phyloP scores from a whole-genome alignment of 441 rosid species.

The Adansonia rubrostipa region DNA sequence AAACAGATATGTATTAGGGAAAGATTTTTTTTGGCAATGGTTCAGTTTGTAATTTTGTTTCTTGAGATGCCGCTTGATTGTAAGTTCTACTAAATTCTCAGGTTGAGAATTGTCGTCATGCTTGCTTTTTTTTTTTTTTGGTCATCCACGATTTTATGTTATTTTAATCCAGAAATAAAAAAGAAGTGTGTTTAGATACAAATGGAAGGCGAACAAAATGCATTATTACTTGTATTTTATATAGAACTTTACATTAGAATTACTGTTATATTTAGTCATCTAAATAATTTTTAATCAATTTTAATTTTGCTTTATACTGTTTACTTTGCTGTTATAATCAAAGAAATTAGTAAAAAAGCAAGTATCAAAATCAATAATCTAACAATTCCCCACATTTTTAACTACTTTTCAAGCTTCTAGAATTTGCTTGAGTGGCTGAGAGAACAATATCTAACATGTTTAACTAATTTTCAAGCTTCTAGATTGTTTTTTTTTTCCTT shows the following conservation, averaged over 20 bases:
- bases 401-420: conserved; percentile 6
- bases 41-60: conserved; percentile 6
- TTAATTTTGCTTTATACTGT: neutral
- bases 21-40: neutral
- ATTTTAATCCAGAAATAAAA: neutral
- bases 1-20: neutral
- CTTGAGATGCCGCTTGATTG: neutral
- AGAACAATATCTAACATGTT: neutral
- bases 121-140: neutral
- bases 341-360: neutral
- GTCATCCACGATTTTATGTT: neutral
- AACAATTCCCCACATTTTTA: neutral
- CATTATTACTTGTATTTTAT: neutral
- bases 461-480: neutral
- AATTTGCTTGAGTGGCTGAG: neutral
- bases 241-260: neutral
- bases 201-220: neutral
- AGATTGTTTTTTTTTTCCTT: neutral
- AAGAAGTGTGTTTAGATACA: neutral
- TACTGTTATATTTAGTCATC: neutral
- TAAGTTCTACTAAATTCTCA: neutral
- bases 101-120: neutral
- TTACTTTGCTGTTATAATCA: neutral
- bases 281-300: conserved; percentile 11
- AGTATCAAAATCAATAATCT: neutral